A percentile compares a stretch with the other conserved stretches of the same genome.
Evolutionary conservation across 2,329 filamentous ascomycete genomes (phyloP).

Genomic region (Exserohilum rostratum): DNA sequence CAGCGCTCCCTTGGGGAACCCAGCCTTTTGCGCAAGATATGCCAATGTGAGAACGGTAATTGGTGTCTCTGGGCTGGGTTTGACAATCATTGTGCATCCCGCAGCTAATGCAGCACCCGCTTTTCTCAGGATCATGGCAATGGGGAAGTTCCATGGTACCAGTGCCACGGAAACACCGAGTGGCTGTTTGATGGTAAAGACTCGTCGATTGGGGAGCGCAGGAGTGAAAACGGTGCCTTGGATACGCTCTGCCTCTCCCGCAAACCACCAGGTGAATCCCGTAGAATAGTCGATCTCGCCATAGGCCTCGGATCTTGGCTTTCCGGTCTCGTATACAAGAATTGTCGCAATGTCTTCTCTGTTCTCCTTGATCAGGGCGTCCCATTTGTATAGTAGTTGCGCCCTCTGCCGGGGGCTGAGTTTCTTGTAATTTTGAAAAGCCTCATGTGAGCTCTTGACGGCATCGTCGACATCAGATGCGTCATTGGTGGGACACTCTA

Average conservation of each 20-base stretch:
- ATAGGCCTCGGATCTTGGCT: conserved; percentile 58
- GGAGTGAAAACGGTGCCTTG: conserved; percentile 66
- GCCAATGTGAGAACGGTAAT: conserved; percentile 49
- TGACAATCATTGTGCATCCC: conserved; percentile 73
- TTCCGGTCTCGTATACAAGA: conserved; percentile 65
- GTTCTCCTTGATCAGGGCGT: conserved; percentile 66
- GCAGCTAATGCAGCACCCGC: conserved; percentile 71
- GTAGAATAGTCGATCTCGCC: conserved; percentile 61
- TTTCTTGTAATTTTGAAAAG: conserved; percentile 66
- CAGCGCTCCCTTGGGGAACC: conserved; percentile 63
- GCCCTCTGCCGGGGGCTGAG: conserved; percentile 66
- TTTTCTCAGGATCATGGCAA: conserved; percentile 72
- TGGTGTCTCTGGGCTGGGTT: conserved; percentile 51
- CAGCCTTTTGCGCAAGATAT: conserved; percentile 48
- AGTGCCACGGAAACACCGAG: conserved; percentile 71
- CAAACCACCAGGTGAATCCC: conserved; percentile 64
- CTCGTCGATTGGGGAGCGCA: conserved; percentile 66
- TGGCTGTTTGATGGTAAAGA: conserved; percentile 77
- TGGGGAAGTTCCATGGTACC: conserved; percentile 76
- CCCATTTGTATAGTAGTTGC: conserved; percentile 69
- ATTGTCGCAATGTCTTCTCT: conserved; percentile 67
- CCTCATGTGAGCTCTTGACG: conserved; percentile 64
- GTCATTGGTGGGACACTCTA: conserved; percentile 55
- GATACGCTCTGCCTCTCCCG: conserved; percentile 67
- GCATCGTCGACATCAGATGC: conserved; percentile 66